Conservation (phyloP, 2,329 filamentous ascomycete genomes). For the Sarocladium strictum region DNA sequence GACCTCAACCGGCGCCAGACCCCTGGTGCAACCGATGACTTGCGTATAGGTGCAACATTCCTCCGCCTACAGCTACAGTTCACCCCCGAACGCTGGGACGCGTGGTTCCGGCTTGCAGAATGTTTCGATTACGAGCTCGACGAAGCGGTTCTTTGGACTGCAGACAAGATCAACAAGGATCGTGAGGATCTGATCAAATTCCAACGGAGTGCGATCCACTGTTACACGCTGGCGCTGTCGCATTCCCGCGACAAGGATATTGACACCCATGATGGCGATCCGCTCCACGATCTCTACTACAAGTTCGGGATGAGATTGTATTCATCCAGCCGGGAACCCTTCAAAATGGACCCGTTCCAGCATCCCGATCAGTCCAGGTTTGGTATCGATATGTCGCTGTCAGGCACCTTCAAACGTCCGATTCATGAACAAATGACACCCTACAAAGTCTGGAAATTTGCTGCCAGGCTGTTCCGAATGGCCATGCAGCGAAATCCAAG, state of each 20-base stretch:
- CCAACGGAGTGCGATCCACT: constrained; percentile 78
- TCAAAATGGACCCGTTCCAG: constrained; percentile 56
- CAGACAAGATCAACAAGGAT: constrained; percentile 85
- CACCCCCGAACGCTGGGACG: constrained; percentile 77
- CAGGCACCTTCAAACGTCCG: constrained; percentile 45
- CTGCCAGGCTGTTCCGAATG: constrained; percentile 49
- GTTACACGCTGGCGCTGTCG: constrained; percentile 58
- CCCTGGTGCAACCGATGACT: constrained; percentile 73
- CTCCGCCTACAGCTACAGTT: constrained; percentile 79
- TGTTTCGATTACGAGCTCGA: constrained; percentile 85
- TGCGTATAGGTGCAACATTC: constrained; percentile 75
- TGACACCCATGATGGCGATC: constrained; percentile 41
- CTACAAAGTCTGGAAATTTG: constrained; percentile 58
- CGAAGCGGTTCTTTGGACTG: constrained; percentile 80
- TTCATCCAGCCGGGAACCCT: constrained; percentile 55
- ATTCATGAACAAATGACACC: constrained; percentile 51
- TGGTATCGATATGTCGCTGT: constrained; percentile 45
- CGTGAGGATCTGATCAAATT: constrained; percentile 66
- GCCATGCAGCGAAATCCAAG: constrained; percentile 47
- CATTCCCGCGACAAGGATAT: constrained; percentile 43
- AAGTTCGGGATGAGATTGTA: constrained; percentile 58
- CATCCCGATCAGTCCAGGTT: constrained; percentile 52
- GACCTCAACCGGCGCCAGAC: constrained; percentile 69
- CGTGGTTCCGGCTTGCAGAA: constrained; percentile 83
- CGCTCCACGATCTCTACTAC: constrained; percentile 52